phyloP scores from a whole-genome alignment of 345 rosid genomes.

The Toxicodendron radicans region DNA sequence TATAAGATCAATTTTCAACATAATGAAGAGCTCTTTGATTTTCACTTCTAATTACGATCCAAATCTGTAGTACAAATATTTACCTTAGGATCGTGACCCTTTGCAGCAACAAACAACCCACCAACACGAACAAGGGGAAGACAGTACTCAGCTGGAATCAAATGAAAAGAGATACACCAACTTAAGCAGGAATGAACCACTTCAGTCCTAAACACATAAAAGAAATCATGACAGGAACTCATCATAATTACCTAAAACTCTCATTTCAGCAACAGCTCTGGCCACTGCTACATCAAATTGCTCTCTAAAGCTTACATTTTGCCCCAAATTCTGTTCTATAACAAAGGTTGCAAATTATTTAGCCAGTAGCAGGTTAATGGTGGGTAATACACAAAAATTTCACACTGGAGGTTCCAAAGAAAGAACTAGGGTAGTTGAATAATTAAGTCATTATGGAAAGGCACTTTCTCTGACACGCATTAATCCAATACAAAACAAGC shows the following conservation, averaged over 20 bases:
- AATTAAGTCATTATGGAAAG: neutral
- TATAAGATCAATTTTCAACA: neutral
- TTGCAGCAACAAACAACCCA: slow-evolving; percentile 92
- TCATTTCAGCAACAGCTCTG: slow-evolving; percentile 97
- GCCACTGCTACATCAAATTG: slow-evolving; percentile 88
- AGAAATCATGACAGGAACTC: slow-evolving; percentile 1
- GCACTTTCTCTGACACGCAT: neutral
- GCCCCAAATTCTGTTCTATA: slow-evolving; percentile 74
- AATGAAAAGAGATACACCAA: slow-evolving; percentile 16
- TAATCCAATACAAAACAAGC: neutral
- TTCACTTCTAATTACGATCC: neutral
- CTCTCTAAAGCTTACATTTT: slow-evolving; percentile 60
- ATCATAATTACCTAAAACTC: slow-evolving; percentile 64
- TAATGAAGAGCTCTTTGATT: neutral
- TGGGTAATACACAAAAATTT: neutral
- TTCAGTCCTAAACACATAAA: slow-evolving; percentile 5
- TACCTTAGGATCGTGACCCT: slow-evolving; percentile 94
- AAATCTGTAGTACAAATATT: slow-evolving; percentile 7
- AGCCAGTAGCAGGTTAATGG: slow-evolving; percentile 1
- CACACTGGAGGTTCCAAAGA: neutral
- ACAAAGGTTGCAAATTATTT: slow-evolving; percentile 19
- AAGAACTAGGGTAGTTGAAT: neutral
- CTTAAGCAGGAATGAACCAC: slow-evolving; percentile 16
- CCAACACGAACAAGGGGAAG: slow-evolving; percentile 93
- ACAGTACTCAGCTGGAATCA: slow-evolving; percentile 80